Evolutionary conservation across 164 flowering plant species (phyloP).

Genomic region (Litsea cubeba): DNA sequence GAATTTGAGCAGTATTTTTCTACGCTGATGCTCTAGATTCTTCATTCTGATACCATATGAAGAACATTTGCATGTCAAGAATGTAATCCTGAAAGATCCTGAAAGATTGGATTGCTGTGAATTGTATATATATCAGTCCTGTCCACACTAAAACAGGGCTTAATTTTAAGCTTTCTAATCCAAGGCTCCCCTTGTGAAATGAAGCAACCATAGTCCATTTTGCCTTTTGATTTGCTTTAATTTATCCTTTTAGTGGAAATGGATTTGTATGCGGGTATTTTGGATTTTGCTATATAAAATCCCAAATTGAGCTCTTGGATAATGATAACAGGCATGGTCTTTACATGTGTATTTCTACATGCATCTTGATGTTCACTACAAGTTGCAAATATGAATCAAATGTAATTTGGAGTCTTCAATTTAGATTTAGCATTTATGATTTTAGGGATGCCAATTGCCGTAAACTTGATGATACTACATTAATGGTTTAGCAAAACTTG

Average conservation of each 20-base stretch:
- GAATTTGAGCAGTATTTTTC: conserved; percentile 92
- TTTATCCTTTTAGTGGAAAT: neutral
- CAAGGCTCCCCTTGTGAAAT: too few relatives aligned
- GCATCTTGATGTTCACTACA: neutral
- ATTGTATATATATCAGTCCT: neutral
- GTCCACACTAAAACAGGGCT: neutral
- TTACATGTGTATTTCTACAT: neutral
- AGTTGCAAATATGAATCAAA: too few relatives aligned
- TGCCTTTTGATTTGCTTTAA: neutral
- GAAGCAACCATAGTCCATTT: neutral
- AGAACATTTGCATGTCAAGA: neutral
- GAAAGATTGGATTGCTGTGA: neutral
- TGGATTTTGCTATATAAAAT: too few relatives aligned
- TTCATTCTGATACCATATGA: neutral
- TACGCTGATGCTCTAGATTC: conserved; percentile 41
- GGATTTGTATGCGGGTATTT: neutral
- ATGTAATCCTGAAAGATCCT: neutral
- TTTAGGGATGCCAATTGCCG: too few relatives aligned
- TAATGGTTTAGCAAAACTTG: too few relatives aligned
- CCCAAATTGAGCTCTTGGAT: neutral
- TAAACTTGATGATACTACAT: too few relatives aligned
- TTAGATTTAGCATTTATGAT: too few relatives aligned
- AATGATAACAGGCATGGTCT: neutral
- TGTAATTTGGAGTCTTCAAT: neutral
- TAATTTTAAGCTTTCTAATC: too few relatives aligned